Evolutionary conservation across 768 basidiomycete species (phyloP).

Genomic region (Lactarius quietus): DNA sequence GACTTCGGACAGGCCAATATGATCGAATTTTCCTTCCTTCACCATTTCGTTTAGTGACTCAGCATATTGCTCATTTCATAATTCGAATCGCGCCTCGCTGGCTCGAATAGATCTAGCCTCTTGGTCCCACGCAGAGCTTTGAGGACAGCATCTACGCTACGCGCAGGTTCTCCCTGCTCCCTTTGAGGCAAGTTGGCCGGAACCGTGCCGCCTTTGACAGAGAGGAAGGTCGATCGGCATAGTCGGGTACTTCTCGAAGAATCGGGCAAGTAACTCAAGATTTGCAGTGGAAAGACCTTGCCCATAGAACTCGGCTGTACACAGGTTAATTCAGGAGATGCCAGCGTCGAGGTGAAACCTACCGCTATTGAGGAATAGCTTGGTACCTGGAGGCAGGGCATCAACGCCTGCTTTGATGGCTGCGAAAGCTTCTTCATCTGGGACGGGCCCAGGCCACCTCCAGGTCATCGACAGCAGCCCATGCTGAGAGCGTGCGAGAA

Average conservation of each 20-base stretch:
- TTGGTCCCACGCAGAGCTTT: slow-evolving; percentile 47
- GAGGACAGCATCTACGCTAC: slow-evolving; percentile 45
- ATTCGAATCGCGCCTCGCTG: slow-evolving; percentile 44
- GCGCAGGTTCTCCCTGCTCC: slow-evolving; percentile 43
- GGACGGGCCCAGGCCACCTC: slow-evolving; percentile 40
- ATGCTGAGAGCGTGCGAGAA: slow-evolving; percentile 32
- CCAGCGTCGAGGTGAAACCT: slow-evolving; percentile 11
- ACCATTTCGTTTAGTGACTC: slow-evolving; percentile 42
- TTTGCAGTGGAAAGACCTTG: slow-evolving; percentile 40
- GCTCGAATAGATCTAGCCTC: slow-evolving; percentile 58
- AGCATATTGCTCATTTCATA: slow-evolving; percentile 46
- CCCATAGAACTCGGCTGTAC: slow-evolving; percentile 56
- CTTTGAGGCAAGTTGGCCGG: slow-evolving; percentile 22
- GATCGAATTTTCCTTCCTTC: slow-evolving; percentile 54
- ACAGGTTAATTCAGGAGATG: not conserved
- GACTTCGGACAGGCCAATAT: slow-evolving; percentile 59
- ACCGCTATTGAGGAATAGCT: slow-evolving; percentile 53
- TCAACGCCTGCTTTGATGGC: slow-evolving; percentile 53
- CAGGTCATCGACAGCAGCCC: slow-evolving; percentile 61
- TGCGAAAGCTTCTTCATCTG: slow-evolving; percentile 60
- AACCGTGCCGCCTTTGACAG: slow-evolving; percentile 40
- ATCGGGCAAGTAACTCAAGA: slow-evolving; percentile 45
- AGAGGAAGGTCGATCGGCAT: slow-evolving; percentile 46
- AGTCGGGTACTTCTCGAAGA: slow-evolving; percentile 47
- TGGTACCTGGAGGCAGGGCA: slow-evolving; percentile 41